Conservation (phyloP, 2,329 filamentous ascomycete species). For the Aspergillus latus region DNA sequence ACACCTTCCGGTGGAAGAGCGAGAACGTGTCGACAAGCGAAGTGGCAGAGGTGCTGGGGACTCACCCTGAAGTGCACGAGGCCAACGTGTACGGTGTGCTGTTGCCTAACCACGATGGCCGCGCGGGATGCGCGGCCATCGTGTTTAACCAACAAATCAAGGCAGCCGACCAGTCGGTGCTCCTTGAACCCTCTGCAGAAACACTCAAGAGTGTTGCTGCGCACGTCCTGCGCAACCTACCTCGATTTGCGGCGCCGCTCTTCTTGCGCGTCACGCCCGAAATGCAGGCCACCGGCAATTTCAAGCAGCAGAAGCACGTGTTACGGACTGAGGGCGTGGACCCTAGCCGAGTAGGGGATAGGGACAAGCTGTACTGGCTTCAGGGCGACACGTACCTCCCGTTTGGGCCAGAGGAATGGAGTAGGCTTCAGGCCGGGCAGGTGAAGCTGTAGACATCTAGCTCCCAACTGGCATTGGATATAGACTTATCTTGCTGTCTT, state of each 20-base stretch:
- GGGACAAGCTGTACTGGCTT: conserved; percentile 65
- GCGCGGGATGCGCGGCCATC: conserved; percentile 77
- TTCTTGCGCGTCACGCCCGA: conserved; percentile 69
- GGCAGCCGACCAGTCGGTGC: conserved; percentile 20
- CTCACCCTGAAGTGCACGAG: conserved; percentile 66
- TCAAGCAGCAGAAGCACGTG: conserved; percentile 81
- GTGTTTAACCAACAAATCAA: conserved; percentile 52
- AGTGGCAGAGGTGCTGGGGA: conserved; percentile 72
- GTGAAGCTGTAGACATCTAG: conserved; percentile 61
- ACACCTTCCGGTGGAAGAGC: conserved; percentile 63
- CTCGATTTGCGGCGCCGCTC: conserved; percentile 72
- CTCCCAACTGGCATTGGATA: no score
- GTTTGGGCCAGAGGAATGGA: conserved; percentile 70
- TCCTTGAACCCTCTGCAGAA: conserved; percentile 36
- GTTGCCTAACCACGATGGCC: conserved; percentile 77
- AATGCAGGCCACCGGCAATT: conserved; percentile 73
- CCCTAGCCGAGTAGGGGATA: conserved; percentile 45
- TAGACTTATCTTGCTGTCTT: no score
- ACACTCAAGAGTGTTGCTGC: conserved; percentile 60
- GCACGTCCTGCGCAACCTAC: conserved; percentile 60
- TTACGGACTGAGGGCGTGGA: conserved; percentile 74
- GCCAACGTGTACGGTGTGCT: conserved; percentile 84
- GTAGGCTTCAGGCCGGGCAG: conserved; percentile 62
- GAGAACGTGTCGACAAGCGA: conserved; percentile 82
- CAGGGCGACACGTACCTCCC: conserved; percentile 64